Evolutionary conservation across 352 stramenopile genomes (phyloP).

Genomic region (Phytopythium oedochilum): DNA sequence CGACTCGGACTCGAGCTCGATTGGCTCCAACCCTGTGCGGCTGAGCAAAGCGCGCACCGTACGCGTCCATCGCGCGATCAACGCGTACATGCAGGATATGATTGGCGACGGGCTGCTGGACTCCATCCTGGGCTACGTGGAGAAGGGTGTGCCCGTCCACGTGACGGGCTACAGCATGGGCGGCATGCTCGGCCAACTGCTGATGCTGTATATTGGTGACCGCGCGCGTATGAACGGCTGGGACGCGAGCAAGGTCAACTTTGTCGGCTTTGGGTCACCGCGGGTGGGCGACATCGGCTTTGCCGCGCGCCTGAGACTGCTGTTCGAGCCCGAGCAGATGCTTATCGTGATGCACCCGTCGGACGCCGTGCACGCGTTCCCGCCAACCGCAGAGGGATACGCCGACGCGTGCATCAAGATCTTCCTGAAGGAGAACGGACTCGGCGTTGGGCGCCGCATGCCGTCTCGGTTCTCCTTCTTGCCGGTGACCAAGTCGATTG

Average conservation of each 20-base stretch:
- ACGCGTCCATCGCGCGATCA: conserved; percentile 74
- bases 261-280: conserved; percentile 80
- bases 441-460: conserved; percentile 57
- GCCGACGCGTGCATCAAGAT: conserved; percentile 80
- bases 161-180: conserved; percentile 87
- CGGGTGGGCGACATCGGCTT: conserved; percentile 78
- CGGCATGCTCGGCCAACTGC: conserved; percentile 70
- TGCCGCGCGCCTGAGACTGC: conserved; percentile 58
- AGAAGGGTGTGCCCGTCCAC: conserved; percentile 65
- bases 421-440: conserved; percentile 68
- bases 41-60: conserved; percentile 55
- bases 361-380: conserved; percentile 79
- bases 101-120: conserved; percentile 72
- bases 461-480: conserved; percentile 73
- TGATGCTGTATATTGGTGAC: conserved; percentile 78
- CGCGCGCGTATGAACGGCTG: conserved; percentile 67
- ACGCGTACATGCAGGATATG: conserved; percentile 85
- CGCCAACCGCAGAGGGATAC: conserved; percentile 77
- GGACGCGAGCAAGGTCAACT: conserved; percentile 78
- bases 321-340: conserved; percentile 77
- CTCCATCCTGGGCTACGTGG: conserved; percentile 68
- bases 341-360: conserved; percentile 85
- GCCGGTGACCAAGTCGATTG: conserved; percentile 68
- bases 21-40: conserved; percentile 45
- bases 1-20: conserved; percentile 44